These are phyloP conservation scores for Stemphylium lycopersici DNA, from an alignment of 2,329 filamentous ascomycete species.

Conservation along the genomic window DNA sequence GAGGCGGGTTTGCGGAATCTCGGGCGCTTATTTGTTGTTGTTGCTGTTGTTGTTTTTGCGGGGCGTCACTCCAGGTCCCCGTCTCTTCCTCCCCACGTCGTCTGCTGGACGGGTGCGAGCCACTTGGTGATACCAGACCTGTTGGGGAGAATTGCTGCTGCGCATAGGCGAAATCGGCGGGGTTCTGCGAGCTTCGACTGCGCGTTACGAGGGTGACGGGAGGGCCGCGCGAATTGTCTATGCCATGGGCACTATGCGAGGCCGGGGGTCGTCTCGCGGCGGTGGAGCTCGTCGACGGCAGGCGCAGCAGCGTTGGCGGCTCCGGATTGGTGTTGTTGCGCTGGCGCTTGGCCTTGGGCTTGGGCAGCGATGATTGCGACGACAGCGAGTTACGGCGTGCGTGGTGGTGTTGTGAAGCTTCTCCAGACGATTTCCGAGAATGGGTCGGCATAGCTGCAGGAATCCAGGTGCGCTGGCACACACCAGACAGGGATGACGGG, in stretches of 20 bases:
- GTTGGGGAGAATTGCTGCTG: conserved; percentile 36
- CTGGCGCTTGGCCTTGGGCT: conserved; percentile 25
- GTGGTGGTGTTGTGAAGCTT: conserved; percentile 17
- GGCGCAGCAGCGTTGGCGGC: conserved; percentile 37
- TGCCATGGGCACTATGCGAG: conserved; percentile 57
- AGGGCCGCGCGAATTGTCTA: conserved; percentile 58
- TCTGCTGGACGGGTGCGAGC: conserved; percentile 20
- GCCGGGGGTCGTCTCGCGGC: conserved; percentile 53
- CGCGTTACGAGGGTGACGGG: conserved; percentile 57
- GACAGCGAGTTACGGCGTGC: conserved; percentile 10
- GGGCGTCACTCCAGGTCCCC: conserved; percentile 17
- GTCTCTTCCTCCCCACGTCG: conserved; percentile 23
- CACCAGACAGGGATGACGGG: conserved; percentile 27
- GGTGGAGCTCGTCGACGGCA: conserved; percentile 36
- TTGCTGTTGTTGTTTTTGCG: conserved; percentile 17
- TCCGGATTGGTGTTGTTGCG: conserved; percentile 35
- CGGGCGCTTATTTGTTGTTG: conserved; percentile 21
- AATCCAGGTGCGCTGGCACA: conserved; percentile 23
- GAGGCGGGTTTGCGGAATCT: background rate
- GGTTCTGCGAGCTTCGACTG: conserved; percentile 30
- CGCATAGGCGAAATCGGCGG: conserved; percentile 35
- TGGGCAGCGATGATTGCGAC: conserved; percentile 20
- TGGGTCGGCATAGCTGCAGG: conserved; percentile 25
- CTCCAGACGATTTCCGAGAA: conserved; percentile 22
- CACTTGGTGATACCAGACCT: conserved; percentile 33